Base-by-base conservation (phyloP, 2,329 filamentous ascomycete species). In the Aureobasidium pullulans region DNA sequence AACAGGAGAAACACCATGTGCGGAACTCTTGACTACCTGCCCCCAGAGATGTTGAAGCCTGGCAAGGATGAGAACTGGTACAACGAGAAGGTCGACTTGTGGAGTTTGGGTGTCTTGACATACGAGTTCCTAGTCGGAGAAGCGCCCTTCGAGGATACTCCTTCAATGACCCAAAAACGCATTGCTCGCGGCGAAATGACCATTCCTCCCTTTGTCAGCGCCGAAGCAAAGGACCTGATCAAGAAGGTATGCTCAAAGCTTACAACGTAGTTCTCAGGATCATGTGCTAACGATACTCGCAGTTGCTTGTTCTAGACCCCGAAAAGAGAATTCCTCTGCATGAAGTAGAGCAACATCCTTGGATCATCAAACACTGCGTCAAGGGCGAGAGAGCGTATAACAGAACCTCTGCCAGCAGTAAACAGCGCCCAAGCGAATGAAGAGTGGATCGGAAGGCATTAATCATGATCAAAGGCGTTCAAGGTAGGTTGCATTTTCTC, bases 341-440 rank as follows among this genome's bases (percentile, higher is more conserved):
- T 11, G 61, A 63, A 32, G 63, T 64, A 11, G 59, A 64, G 50
- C 60, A 61, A 32, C 63, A 64, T 53, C 63, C 62, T 56, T 64
- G 63, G 63, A 63, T 64, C 49, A 56, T 64, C 48, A 64, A 64
- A 49, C 63, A 64, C 61, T 62, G 62, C 43, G 61, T 63, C 28
- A 81, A 79, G 67, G 76, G 78, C 29, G 77, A 79, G 62, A 68
- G 73, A 64, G 70, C 69, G 19, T 67, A 72, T 49, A 73, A 79
- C 64, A 69, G 78, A 60, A 73, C 66, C 62, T 78, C 76, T 56
- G 66, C 63, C 23, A 65, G 64, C 43, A 65, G 64, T 32, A 67
- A 63, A 57, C 64, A 68, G 59, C 66, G 65, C 52, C 40, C 59
- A 34, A 62, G 61, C 59, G 59, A 57, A 34, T 62, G 44, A 62